These are phyloP conservation scores for Byssochlamys sp. DNA, from an alignment of 2,329 filamentous ascomycete species.

Conservation along the genomic window DNA sequence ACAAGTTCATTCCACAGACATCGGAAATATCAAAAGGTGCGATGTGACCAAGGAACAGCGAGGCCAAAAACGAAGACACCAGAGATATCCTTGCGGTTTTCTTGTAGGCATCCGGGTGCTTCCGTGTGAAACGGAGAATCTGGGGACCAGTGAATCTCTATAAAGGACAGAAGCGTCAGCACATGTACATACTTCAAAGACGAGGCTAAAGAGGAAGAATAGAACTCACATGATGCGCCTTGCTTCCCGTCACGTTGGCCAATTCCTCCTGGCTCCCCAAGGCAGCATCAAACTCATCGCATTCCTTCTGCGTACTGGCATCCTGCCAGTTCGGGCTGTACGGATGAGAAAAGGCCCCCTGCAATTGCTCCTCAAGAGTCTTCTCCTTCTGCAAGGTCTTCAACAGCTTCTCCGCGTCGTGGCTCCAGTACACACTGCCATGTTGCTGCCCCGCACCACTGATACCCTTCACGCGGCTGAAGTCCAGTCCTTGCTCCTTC, in stretches of 20 bases:
- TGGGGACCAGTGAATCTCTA: slow-evolving; percentile 95
- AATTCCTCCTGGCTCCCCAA: slow-evolving; percentile 59
- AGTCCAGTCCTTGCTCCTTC: slow-evolving; percentile 58
- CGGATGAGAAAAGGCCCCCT: slow-evolving; percentile 65
- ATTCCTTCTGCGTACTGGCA: slow-evolving; percentile 84
- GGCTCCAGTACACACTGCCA: slow-evolving; percentile 88
- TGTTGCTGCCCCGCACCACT: slow-evolving; percentile 95
- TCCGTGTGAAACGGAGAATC: slow-evolving; percentile 76
- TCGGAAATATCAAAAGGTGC: slow-evolving; percentile 90
- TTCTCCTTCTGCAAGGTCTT: slow-evolving; percentile 49
- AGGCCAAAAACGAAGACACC: slow-evolving; percentile 90
- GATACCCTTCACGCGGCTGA: slow-evolving; percentile 66
- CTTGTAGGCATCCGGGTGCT: slow-evolving; percentile 70
- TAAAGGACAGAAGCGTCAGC: not conserved
- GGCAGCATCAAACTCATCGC: slow-evolving; percentile 70
- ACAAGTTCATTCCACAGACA: slow-evolving; percentile 92
- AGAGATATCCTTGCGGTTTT: slow-evolving; percentile 78
- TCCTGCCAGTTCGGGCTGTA: slow-evolving; percentile 98
- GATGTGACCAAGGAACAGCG: slow-evolving; percentile 71
- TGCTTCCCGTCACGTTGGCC: slow-evolving; percentile 75
- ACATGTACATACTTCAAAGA: not conserved
- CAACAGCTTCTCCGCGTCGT: slow-evolving; percentile 57
- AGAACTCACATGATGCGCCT: slow-evolving; percentile 77
- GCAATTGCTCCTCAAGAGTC: slow-evolving; percentile 63
- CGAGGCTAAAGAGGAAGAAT: not conserved